phyloP scores from a whole-genome alignment of 306 rosid genomes.

The Rosa rugosa region DNA sequence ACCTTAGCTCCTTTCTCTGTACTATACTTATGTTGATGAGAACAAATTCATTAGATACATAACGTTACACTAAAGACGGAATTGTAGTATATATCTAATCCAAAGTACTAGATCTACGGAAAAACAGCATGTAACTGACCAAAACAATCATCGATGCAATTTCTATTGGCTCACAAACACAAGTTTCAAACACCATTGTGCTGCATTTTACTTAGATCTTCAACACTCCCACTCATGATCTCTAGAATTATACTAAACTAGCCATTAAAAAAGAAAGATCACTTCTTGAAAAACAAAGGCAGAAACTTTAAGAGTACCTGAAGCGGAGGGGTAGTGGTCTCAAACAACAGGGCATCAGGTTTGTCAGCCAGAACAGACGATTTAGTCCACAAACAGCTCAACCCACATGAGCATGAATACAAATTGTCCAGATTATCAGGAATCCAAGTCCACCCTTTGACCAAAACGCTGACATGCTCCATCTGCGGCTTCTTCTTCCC shows the following conservation, averaged over 20 bases:
- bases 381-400: constrained; percentile 96
- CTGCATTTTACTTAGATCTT: background rate
- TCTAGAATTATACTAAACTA: background rate
- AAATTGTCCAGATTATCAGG: constrained; percentile 89
- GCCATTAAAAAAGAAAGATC: background rate
- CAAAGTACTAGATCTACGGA: background rate
- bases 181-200: background rate
- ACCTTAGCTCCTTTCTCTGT: background rate
- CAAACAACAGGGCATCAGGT: constrained; percentile 85
- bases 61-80: background rate
- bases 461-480: constrained; percentile 66
- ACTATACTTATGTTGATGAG: background rate
- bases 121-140: background rate
- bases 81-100: background rate
- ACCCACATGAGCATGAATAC: constrained; percentile 78
- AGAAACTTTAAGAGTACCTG: constrained; percentile 42
- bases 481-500: constrained; percentile 23
- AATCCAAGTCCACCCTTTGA: constrained; percentile 95
- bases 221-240: background rate
- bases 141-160: background rate
- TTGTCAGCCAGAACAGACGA: constrained; percentile 87
- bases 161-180: background rate
- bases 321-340: constrained; percentile 69
- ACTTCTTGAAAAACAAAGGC: background rate
- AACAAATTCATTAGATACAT: background rate